These are phyloP conservation scores for Tillandsia fasciculata DNA, from an alignment of 176 grass and related monocot species.

Conservation along the genomic window DNA sequence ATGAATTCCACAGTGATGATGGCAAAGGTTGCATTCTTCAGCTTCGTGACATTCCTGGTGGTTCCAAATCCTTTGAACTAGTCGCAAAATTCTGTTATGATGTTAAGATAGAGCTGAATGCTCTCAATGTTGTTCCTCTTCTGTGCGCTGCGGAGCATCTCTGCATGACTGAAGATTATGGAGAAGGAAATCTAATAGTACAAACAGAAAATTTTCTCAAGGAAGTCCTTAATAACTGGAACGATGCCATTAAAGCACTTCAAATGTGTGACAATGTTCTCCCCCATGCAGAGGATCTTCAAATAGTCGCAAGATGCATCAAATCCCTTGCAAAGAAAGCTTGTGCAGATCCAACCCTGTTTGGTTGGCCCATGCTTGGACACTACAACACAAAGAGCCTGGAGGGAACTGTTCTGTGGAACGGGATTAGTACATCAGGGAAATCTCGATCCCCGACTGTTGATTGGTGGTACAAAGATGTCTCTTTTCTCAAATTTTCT, in stretches of 20 bases:
- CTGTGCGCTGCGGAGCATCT: slow-evolving; percentile 58
- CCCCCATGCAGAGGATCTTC: slow-evolving; percentile 27
- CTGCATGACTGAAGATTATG: slow-evolving; percentile 42
- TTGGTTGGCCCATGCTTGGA: neutral
- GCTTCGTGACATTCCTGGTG: slow-evolving; percentile 58
- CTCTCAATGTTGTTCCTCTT: slow-evolving; percentile 44
- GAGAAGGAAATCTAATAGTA: slow-evolving; percentile 53
- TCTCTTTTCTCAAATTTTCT: slow-evolving; percentile 40
- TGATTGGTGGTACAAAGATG: slow-evolving; percentile 79
- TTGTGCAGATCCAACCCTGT: slow-evolving; percentile 19
- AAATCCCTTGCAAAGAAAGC: slow-evolving; percentile 27
- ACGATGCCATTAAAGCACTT: slow-evolving; percentile 29
- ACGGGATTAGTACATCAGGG: slow-evolving; percentile 4
- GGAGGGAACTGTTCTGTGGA: slow-evolving; percentile 7
- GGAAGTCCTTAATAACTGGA: slow-evolving; percentile 37
- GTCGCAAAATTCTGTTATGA: slow-evolving; percentile 74
- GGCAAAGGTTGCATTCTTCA: slow-evolving; percentile 23
- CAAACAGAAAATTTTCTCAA: slow-evolving; percentile 48
- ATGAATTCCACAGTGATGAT: slow-evolving; percentile 13
- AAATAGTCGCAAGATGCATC: slow-evolving; percentile 26
- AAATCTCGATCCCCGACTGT: slow-evolving; percentile 19
- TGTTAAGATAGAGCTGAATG: slow-evolving; percentile 46
- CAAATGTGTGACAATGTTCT: slow-evolving; percentile 23
- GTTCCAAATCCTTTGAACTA: slow-evolving; percentile 40
- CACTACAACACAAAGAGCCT: neutral